Evolutionary conservation across 805 yeast genomes (phyloP).

Genomic region (Teunomyces kruisii): DNA sequence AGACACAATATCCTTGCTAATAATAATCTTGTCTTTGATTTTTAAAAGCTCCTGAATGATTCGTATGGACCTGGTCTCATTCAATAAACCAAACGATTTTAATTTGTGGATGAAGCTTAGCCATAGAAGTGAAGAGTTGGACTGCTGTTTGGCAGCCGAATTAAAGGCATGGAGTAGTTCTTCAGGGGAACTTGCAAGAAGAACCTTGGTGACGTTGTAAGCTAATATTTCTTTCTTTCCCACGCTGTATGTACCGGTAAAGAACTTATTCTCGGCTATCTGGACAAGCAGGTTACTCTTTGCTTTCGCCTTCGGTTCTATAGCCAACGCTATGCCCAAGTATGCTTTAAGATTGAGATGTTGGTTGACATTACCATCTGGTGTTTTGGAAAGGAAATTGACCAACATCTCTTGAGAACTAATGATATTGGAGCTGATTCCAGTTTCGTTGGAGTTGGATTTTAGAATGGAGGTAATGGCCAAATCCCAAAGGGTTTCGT

Average conservation of each 20-base stretch:
- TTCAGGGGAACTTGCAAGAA: slow-evolving; percentile 33
- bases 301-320: slow-evolving; percentile 20
- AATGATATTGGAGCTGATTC: slow-evolving; percentile 14
- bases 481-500: slow-evolving; percentile 28
- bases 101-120: slow-evolving; percentile 33
- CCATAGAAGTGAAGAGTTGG: slow-evolving; percentile 33
- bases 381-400: slow-evolving; percentile 11
- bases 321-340: slow-evolving; percentile 37
- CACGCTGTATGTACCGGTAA: slow-evolving; percentile 7
- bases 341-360: slow-evolving; percentile 28
- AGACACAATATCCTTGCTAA: slow-evolving; percentile 33
- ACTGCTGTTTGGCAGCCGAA: slow-evolving; percentile 20
- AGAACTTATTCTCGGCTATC: slow-evolving; percentile 24
- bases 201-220: slow-evolving; percentile 24
- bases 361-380: slow-evolving; percentile 10
- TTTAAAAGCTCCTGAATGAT: slow-evolving; percentile 25
- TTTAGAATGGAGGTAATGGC: slow-evolving; percentile 14
- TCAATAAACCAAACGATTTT: slow-evolving; percentile 30
- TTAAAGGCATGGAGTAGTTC: slow-evolving; percentile 37
- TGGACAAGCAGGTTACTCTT: slow-evolving; percentile 28
- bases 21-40: slow-evolving; percentile 18
- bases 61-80: slow-evolving; percentile 24
- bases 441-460: background rate
- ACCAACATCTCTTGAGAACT: slow-evolving; percentile 31
- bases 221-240: slow-evolving; percentile 20